phyloP scores from a whole-genome alignment of 169 alveolate genomes.

The Perkinsus olseni region DNA sequence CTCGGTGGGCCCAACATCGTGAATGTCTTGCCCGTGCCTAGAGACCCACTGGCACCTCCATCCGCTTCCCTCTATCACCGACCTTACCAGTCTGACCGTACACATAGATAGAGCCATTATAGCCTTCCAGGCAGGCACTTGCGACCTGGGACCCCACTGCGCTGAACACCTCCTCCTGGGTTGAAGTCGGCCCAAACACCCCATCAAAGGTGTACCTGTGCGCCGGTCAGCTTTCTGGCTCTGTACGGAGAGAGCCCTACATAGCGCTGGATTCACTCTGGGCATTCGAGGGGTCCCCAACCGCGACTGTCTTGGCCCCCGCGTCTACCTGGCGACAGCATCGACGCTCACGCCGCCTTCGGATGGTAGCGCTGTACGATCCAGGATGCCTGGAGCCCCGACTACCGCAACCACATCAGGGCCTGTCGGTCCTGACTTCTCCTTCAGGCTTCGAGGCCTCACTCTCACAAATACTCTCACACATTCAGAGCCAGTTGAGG shows the following conservation, averaged over 20 bases:
- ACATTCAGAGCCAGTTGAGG: background rate
- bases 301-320: background rate
- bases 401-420: background rate
- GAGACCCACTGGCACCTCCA: background rate
- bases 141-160: background rate
- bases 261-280: background rate
- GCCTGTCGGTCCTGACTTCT: background rate
- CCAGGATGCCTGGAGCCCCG: no score
- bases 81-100: conserved; percentile 47
- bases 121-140: conserved; percentile 27
- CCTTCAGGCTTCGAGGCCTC: background rate
- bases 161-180: background rate
- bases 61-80: no score
- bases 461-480: background rate
- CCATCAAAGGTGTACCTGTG: background rate
- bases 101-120: conserved; percentile 46
- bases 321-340: background rate
- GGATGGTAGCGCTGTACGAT: no score
- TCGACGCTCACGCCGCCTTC: no score
- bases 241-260: background rate
- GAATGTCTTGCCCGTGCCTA: conserved; percentile 46
- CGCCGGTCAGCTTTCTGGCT: background rate
- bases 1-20: conserved; percentile 45
- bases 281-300: background rate
- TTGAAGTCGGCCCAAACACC: background rate